Evolutionary conservation across 371 early-diverging fungal genomes (phyloP), one percentile per base, ranked within the genome.

Genomic region (Mortierella sp.): DNA sequence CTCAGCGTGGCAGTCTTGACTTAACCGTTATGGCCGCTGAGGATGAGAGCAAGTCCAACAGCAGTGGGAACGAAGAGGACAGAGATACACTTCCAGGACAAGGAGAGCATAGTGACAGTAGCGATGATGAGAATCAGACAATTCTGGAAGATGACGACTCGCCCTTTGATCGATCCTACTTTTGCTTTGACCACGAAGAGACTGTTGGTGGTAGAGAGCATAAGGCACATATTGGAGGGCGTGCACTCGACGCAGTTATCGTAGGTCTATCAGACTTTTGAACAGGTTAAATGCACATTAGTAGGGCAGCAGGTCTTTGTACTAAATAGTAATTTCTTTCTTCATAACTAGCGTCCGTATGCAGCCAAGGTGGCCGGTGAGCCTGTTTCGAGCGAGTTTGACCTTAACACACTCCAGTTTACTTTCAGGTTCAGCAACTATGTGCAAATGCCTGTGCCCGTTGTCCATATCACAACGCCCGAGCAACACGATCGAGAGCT

Each of bases 191-290:
- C 26, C 61, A 72, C 29, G 72, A 71, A 25, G 65, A 70, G 12
- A 70, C 62, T 3, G 73, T 90, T 56, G 77, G 75, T 25, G 83
- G 84, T 18, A 62, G 66, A 26, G 48, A 66, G 12, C 88, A 88
- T 62, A 62, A 64, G 43, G 85, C 89, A 30, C 91, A 93, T 77
- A 74, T 84, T 28, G 95, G 94, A 21, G 96, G 95, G 15, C 85
- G 96, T 29, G 95, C 92, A 0, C 81, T 95, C 45, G 91, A 93
- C 64, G 94, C 95, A 45, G 88, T 92, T 30, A 79, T 95, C 68
- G 89, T 89, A 84, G 76, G 82, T 64, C 19, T 57, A 57, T 46
- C 37, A 37, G 37, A 37, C 23, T 21, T 45, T 15, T 7, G 37
- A 7, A 28, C 3, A 15, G 30, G 7, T 26, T 58, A 48, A 28